Base-by-base conservation (phyloP, 768 basidiomycete genomes). In the Sistotremastrum niveocremeum region DNA sequence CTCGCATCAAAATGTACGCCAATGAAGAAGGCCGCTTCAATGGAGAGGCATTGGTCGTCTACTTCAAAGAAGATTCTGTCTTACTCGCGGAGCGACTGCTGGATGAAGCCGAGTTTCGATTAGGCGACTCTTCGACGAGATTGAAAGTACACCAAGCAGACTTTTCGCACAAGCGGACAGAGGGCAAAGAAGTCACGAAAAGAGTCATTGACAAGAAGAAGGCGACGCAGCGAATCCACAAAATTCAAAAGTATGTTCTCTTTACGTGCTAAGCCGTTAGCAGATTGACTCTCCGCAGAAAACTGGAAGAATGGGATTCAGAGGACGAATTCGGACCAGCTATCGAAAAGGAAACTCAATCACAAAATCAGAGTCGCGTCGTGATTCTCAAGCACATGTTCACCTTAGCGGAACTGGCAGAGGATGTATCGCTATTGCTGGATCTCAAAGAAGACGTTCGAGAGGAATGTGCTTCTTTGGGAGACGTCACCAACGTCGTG, bases 301-400 rank as follows among this genome's bases (percentile, higher is more conserved):
- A 94, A 69, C 64, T 97, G 31, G 74, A 74, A 44, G 89, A 95
- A 56, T 98, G 94, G 94, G 83, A 88, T 48, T 90, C 88, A 33
- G 88, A 89, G 58, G 90, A 93, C 51, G 88, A 88, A 2, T 89
- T 89, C 52, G 90, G 89, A 4, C 86, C 86, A 0, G 71, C 72
- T 20, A 73, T 73, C 42, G 80, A 83, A 51, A 61, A 65, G 20
- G 58, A 54, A 31, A 62, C 66, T 28, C 57, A 64, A 5, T 58
- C 60, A 32, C 74, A 74, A 59, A 71, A 76, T 57, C 74, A 73
- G 55, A 72, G 70, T 59, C 75, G 90, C 33, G 83, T 97, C 3
- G 93, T 95, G 6, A 89, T 99, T 1, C 67, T 99, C 51, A 93
- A 88, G 60, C 80, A 89, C 56, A 97, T 97, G 91, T 99, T 99